Conservation (phyloP, 2,329 filamentous ascomycete species). For the Coniochaeta hoffmannii region DNA sequence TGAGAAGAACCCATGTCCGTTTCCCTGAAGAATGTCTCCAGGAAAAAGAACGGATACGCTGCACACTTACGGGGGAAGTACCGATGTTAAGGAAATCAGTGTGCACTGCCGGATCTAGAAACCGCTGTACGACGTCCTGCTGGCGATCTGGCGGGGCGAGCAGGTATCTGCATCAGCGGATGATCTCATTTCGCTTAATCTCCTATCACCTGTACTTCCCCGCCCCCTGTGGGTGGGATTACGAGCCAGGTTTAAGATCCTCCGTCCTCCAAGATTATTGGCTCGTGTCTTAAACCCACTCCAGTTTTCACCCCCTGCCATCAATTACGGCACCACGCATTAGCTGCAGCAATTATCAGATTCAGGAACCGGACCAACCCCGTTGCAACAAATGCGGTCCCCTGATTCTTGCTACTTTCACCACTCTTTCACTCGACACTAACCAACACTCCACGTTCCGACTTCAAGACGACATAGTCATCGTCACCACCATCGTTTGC, state of each 20-base stretch:
- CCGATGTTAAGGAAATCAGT: neutral
- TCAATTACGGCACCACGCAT: conserved; percentile 5
- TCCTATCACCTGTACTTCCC: neutral
- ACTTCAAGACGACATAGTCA: neutral
- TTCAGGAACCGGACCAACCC: neutral
- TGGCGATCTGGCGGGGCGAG: neutral
- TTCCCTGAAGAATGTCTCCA: too few relatives aligned
- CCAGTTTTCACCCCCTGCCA: conserved; percentile 13
- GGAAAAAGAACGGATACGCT: too few relatives aligned
- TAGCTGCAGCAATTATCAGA: neutral
- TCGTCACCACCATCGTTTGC: conserved; percentile 8
- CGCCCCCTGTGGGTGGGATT: too few relatives aligned
- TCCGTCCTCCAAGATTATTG: neutral
- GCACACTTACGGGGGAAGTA: neutral
- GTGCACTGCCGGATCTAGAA: neutral
- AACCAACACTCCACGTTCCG: conserved; percentile 1
- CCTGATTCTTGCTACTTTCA: conserved; percentile 4
- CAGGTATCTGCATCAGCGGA: neutral
- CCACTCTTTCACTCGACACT: conserved; percentile 4
- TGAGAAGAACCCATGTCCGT: too few relatives aligned
- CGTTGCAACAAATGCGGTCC: conserved; percentile 1
- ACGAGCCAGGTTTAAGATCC: neutral
- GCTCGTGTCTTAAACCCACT: conserved; percentile 6
- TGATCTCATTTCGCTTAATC: conserved; percentile 3
- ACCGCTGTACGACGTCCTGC: too few relatives aligned